phyloP scores from a whole-genome alignment of 148 eudicot species.

The Beta vulgaris region DNA sequence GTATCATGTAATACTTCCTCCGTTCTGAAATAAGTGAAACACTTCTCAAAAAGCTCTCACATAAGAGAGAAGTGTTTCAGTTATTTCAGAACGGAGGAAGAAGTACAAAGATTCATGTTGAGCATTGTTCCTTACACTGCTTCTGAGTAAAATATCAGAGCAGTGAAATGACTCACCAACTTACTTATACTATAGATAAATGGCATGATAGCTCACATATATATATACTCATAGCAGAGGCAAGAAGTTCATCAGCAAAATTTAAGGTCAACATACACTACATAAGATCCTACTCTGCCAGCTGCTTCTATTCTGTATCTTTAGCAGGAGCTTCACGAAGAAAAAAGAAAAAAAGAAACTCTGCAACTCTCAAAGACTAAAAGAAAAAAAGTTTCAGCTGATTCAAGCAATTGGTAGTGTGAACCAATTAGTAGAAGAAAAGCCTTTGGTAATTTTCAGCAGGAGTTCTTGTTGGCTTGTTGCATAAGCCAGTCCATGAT shows the following conservation, averaged over 20 bases:
- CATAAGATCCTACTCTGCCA: not conserved
- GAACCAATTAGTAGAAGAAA: conserved; percentile 4
- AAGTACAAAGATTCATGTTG: not conserved
- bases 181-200: not conserved
- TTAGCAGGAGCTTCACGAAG: not conserved
- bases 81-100: no score
- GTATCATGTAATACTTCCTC: not conserved
- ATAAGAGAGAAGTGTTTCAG: no score
- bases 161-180: not conserved
- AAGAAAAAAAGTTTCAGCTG: not conserved
- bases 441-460: conserved; percentile 17
- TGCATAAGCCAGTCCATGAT: conserved; percentile 16
- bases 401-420: not conserved
- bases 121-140: not conserved
- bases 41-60: no score
- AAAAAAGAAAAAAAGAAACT: not conserved
- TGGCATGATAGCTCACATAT: not conserved
- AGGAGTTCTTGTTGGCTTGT: conserved; percentile 15
- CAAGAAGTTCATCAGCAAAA: not conserved
- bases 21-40: no score
- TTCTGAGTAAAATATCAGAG: not conserved
- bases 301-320: not conserved
- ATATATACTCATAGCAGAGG: not conserved
- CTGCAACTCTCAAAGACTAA: not conserved
- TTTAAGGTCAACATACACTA: not conserved